Evolutionary conservation across 1,284 basidiomycete genomes (phyloP).

Genomic region (Sanghuangporus weigelae): DNA sequence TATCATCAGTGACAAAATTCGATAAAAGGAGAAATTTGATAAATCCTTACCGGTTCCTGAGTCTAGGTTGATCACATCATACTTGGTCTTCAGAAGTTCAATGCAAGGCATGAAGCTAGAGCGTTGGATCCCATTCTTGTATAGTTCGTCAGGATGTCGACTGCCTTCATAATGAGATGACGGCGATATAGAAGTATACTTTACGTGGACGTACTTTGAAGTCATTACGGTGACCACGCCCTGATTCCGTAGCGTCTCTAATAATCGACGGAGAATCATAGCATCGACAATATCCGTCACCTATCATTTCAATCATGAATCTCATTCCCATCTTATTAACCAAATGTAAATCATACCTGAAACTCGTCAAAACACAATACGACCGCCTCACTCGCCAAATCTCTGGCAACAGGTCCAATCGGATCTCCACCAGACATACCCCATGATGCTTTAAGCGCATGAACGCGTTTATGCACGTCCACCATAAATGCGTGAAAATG

Average conservation of each 20-base stretch:
- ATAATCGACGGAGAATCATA: constrained; percentile 90
- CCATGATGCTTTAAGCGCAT: constrained; percentile 68
- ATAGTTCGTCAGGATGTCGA: constrained; percentile 95
- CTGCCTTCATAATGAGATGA: constrained; percentile 36
- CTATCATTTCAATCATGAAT: constrained; percentile 31
- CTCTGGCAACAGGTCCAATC: constrained; percentile 83
- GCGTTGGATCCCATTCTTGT: constrained; percentile 98
- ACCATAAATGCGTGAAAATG: constrained; percentile 99
- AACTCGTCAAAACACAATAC: constrained; percentile 99
- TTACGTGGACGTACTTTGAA: constrained; percentile 72
- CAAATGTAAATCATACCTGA: constrained; percentile 54
- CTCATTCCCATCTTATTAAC: not conserved
- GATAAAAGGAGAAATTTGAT: not conserved
- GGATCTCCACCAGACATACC: constrained; percentile 76
- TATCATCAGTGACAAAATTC: not conserved
- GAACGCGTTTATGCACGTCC: constrained; percentile 92
- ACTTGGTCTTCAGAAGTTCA: constrained; percentile 83
- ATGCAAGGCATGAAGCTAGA: constrained; percentile 96
- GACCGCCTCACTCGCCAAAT: constrained; percentile 80
- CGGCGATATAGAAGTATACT: not conserved
- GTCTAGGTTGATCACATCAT: constrained; percentile 88
- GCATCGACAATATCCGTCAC: constrained; percentile 99
- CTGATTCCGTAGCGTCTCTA: constrained; percentile 81
- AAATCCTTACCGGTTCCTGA: constrained; percentile 77
- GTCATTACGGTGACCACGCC: constrained; percentile 96